Evolutionary conservation across 1,284 basidiomycete species (phyloP).

Genomic region (Stereum hirsutum): DNA sequence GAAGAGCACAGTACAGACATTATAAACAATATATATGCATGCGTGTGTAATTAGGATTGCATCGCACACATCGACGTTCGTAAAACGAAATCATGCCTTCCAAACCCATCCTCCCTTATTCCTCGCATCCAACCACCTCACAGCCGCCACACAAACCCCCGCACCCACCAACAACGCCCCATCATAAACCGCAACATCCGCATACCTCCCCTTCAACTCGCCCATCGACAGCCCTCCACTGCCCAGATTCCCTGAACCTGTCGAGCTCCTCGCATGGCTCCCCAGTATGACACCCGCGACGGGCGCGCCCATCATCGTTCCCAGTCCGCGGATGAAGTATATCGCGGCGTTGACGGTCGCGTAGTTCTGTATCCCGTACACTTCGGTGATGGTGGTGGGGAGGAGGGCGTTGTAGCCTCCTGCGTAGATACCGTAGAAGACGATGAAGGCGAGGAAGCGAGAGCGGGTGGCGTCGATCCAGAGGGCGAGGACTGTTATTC

Average conservation of each 20-base stretch:
- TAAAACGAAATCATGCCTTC: slow-evolving; percentile 31
- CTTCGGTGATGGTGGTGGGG: slow-evolving; percentile 32
- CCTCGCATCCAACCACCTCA: slow-evolving; percentile 33
- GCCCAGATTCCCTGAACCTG: no score
- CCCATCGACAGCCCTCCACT: slow-evolving; percentile 6
- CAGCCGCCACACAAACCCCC: slow-evolving; percentile 29
- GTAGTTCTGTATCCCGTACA: slow-evolving; percentile 33
- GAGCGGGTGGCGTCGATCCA: slow-evolving; percentile 29
- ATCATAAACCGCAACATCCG: slow-evolving; percentile 29
- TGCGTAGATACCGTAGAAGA: slow-evolving; percentile 29
- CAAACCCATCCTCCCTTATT: slow-evolving; percentile 31
- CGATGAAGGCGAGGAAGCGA: slow-evolving; percentile 28
- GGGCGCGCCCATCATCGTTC: slow-evolving; percentile 30
- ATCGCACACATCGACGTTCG: no score
- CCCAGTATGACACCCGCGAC: slow-evolving; percentile 32
- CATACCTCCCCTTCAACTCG: slow-evolving; percentile 23
- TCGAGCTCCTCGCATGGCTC: slow-evolving; percentile 23
- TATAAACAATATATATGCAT: no score
- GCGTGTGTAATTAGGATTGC: no score
- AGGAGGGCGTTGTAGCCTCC: slow-evolving; percentile 35
- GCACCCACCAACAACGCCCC: slow-evolving; percentile 28
- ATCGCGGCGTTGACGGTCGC: slow-evolving; percentile 30
- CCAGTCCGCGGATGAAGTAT: slow-evolving; percentile 32
- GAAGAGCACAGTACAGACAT: no score
- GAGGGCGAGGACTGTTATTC: slow-evolving; percentile 30